Evolutionary conservation across 768 basidiomycete genomes (phyloP).

Genomic region (Naematelia aurantialba): DNA sequence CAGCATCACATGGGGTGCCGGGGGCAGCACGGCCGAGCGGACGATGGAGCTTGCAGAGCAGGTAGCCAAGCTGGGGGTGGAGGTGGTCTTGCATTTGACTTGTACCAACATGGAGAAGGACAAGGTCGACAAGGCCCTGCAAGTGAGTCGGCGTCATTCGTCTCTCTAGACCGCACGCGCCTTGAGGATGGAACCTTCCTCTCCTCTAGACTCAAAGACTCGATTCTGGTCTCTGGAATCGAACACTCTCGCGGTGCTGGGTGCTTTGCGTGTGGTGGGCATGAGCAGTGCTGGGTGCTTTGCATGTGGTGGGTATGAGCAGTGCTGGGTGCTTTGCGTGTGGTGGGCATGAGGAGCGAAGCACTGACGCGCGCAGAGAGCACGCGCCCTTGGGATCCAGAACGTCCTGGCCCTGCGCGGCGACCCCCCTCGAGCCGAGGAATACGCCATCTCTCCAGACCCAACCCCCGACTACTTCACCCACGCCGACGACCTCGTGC

Average conservation of each 20-base stretch:
- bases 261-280: no score
- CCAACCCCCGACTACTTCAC: constrained; percentile 56
- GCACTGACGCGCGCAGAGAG: no score
- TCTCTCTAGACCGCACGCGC: no score
- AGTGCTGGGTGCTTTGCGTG: no score
- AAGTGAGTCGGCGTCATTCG: constrained; percentile 36
- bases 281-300: no score
- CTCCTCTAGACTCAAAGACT: not conserved
- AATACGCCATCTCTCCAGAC: constrained; percentile 55
- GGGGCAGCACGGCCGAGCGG: constrained; percentile 82
- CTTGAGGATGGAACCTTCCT: no score
- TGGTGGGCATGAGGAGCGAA: no score
- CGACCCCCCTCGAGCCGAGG: constrained; percentile 89
- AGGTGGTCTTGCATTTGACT: constrained; percentile 49
- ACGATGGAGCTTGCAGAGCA: constrained; percentile 75
- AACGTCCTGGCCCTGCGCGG: constrained; percentile 91
- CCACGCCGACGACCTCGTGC: constrained; percentile 83
- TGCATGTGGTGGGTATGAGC: no score
- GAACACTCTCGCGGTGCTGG: no score
- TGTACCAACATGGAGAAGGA: constrained; percentile 50
- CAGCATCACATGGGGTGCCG: constrained; percentile 96
- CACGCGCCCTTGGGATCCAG: constrained; percentile 74
- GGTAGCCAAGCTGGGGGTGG: constrained; percentile 41
- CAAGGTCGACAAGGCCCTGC: constrained; percentile 46
- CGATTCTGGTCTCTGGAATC: not conserved